phyloP scores from a whole-genome alignment of 495 filamentous ascomycete genomes.

The Penicillium taxi region DNA sequence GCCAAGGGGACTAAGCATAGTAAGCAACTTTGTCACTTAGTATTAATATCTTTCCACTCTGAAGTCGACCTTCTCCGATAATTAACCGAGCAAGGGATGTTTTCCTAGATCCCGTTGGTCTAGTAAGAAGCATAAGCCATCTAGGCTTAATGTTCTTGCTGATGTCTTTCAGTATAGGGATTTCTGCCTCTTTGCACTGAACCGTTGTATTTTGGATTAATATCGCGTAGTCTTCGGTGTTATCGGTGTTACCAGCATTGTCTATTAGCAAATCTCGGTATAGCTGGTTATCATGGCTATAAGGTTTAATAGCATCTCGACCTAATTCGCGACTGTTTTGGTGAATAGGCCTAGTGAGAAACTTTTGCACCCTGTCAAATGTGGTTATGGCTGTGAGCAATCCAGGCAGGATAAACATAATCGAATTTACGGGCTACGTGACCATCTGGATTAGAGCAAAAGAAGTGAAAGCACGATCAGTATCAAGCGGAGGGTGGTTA shows the following conservation, averaged over 20 bases:
- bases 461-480: slow-evolving; percentile 1
- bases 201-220: neutral
- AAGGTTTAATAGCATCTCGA: too few relatives aligned
- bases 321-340: too few relatives aligned
- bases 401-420: neutral
- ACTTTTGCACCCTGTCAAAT: slow-evolving; percentile 1
- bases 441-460: slow-evolving; percentile 2
- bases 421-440: neutral
- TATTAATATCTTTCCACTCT: neutral
- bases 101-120: neutral
- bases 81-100: neutral
- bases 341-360: too few relatives aligned
- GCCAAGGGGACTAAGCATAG: neutral
- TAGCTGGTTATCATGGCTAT: too few relatives aligned
- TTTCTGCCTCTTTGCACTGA: neutral
- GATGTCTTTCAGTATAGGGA: neutral
- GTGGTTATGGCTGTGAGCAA: neutral
- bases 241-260: neutral
- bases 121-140: neutral
- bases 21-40: neutral
- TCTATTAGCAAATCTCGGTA: too few relatives aligned
- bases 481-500: neutral
- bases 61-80: neutral
- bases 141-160: neutral
- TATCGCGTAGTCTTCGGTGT: neutral